phyloP scores from a whole-genome alignment of 306 rosid genomes.

The Cercis canadensis region DNA sequence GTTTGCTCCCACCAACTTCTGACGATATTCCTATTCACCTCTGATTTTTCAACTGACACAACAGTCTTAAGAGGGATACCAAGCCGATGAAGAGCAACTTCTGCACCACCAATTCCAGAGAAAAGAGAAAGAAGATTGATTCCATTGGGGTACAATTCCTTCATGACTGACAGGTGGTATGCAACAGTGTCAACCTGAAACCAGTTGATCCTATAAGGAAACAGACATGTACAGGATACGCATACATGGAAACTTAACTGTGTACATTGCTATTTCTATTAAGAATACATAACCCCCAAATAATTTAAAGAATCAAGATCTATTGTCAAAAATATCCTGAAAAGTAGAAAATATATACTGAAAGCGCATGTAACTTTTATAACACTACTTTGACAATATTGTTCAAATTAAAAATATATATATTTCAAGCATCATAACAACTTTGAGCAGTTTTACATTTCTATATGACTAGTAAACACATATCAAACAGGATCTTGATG shows the following conservation, averaged over 20 bases:
- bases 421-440: slow-evolving; percentile 11
- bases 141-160: slow-evolving; percentile 77
- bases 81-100: slow-evolving; percentile 91
- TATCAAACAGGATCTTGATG: not conserved
- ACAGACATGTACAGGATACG: slow-evolving; percentile 1
- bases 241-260: slow-evolving; percentile 4
- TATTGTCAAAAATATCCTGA: too few relatives aligned
- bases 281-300: too few relatives aligned
- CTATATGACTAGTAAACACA: slow-evolving; percentile 1
- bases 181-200: slow-evolving; percentile 97
- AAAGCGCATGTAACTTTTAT: slow-evolving; percentile 17
- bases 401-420: not conserved
- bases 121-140: slow-evolving; percentile 91
- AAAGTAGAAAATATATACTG: not conserved
- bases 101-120: slow-evolving; percentile 97
- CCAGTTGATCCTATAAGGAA: slow-evolving; percentile 30
- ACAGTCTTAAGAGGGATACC: slow-evolving; percentile 80
- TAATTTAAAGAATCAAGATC: too few relatives aligned
- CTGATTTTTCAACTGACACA: slow-evolving; percentile 80
- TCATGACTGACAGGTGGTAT: slow-evolving; percentile 82
- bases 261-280: too few relatives aligned
- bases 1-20: slow-evolving; percentile 99
- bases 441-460: slow-evolving; percentile 7
- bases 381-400: not conserved
- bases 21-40: slow-evolving; percentile 74